Percentiles rank a stretch among this genome's conserved stretches.
These are phyloP conservation scores for Kluyveromyces aestuarii DNA, from an alignment of 805 yeast species.

Conservation along the genomic window DNA sequence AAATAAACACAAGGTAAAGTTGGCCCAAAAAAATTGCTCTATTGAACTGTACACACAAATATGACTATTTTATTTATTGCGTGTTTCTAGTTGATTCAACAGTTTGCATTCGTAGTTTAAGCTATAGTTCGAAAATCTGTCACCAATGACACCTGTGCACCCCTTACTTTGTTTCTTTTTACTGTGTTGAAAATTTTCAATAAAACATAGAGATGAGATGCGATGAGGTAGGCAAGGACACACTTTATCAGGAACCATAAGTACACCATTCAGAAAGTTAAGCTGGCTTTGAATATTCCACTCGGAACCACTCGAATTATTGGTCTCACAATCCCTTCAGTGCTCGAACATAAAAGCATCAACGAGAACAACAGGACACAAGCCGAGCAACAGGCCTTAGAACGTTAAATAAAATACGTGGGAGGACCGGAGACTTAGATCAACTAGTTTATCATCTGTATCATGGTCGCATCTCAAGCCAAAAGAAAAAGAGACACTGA, in stretches of 20 bases:
- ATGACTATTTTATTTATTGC: no score
- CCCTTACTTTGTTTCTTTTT: background rate
- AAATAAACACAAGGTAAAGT: no score
- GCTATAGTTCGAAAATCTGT: background rate
- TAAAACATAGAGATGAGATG: conserved; percentile 16
- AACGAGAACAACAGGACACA: background rate
- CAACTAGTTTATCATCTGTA: background rate
- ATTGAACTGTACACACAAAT: no score
- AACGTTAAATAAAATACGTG: background rate
- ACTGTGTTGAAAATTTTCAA: conserved; percentile 9
- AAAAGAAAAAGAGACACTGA: conserved; percentile 45
- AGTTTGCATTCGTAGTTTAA: background rate
- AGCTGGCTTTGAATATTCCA: background rate
- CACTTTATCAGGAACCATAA: background rate
- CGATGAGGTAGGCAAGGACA: conserved; percentile 10
- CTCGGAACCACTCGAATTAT: background rate
- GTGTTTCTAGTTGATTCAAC: background rate
- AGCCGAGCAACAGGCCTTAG: no score
- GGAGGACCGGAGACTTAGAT: background rate
- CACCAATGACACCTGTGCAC: background rate
- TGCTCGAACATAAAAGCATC: background rate
- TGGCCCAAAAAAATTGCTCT: no score
- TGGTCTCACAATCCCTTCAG: background rate
- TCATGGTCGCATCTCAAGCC: conserved; percentile 7
- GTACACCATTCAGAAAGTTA: background rate